Evolutionary conservation across 1,139 yeast genomes (phyloP), one percentile per base, ranked within the genome.

Genomic region (Yamadazyma diospyri): DNA sequence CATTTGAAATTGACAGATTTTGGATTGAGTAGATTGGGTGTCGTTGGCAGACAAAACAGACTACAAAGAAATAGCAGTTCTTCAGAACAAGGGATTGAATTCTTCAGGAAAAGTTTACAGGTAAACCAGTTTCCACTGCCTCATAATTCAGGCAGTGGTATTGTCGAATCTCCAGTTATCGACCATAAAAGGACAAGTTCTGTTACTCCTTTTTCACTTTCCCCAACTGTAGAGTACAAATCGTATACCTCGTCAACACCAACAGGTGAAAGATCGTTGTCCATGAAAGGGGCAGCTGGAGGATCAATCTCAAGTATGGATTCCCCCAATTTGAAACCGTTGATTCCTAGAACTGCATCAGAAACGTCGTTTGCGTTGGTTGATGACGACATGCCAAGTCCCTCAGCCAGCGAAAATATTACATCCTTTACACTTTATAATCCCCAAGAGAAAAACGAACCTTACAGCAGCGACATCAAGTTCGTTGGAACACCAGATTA

Each of bases 401-500:
- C 62, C 1, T 50, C 55, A 4, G 62, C 55, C 29, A 42, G 37
- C 30, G 35, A 35, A 7, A 35, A 25, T 26, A 48, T 64, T 5
- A 64, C 69, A 13, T 68, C 70, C 25, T 72, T 74, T 47, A 88
- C 87, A 0, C 65, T 86, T 31, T 85, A 77, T 53, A 86, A 85
- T 53, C 94, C 94, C 1, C 69, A 71, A 21, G 18, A 18, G 4
- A 20, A 27, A 2, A 23, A 23, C 15, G 19, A 20, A 10, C n/a
- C 23, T 11, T 13, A 6, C 7, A 27, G 10, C 19, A 23, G 14
- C 13, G 32, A 29, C 17, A 43, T 62, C 32, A 76, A 73, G 43
- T 89, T 92, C 51, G 95, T 88, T 23, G 99, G 99, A 0, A 94
- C 99, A 0, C 98, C 99, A 0, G 99, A 94, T 53, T 94, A 94